Conservation (phyloP, 345 rosid genomes). For the Salix udensis region DNA sequence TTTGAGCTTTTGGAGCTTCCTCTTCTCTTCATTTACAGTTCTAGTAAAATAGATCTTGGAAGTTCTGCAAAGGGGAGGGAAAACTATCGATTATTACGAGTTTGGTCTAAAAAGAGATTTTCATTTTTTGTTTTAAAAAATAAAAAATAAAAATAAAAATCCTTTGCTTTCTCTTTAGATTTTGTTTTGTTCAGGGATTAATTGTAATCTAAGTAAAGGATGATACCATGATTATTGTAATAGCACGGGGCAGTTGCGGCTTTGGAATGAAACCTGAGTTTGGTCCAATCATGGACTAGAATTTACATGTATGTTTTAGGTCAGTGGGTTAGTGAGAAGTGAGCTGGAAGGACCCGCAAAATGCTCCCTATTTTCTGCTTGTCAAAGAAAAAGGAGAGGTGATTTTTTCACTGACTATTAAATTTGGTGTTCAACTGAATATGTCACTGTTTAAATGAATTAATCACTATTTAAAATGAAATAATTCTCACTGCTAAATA, state of each 20-base stretch:
- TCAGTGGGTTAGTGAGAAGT: neutral
- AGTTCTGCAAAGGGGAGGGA: neutral
- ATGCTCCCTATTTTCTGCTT: slow-evolving; percentile 3
- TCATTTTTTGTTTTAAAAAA: neutral
- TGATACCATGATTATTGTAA: neutral
- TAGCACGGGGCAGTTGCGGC: neutral
- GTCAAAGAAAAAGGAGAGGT: neutral
- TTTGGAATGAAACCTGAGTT: neutral
- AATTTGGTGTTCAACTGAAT: no score
- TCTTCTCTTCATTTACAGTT: neutral
- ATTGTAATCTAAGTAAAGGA: slow-evolving; percentile 32
- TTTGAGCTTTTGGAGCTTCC: neutral
- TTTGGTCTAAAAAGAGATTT: neutral
- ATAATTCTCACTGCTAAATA: no score
- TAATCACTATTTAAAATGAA: no score
- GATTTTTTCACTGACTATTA: no score
- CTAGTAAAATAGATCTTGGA: neutral
- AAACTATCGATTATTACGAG: neutral
- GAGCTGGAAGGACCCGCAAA: slow-evolving; percentile 23
- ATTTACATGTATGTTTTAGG: neutral
- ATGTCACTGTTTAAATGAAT: no score
- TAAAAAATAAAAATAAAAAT: no score
- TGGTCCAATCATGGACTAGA: slow-evolving; percentile 15
- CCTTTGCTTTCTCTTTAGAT: neutral
- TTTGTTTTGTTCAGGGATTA: neutral